Percentiles rank a stretch among this genome's conserved stretches.
These are phyloP conservation scores for Tulasnella sp. DNA, from an alignment of 768 basidiomycete species.

Conservation along the genomic window DNA sequence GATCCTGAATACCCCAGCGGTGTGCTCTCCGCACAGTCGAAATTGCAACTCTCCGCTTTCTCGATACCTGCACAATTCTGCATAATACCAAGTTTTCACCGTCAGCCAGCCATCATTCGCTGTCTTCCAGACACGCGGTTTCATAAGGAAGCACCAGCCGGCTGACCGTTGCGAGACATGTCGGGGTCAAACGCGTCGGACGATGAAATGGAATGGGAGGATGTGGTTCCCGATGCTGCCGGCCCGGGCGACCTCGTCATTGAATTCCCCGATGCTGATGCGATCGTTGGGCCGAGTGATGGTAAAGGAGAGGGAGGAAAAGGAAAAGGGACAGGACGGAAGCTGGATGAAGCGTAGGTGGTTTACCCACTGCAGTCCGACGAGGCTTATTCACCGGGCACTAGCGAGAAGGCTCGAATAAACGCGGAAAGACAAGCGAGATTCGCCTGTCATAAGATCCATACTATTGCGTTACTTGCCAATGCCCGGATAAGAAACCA, in stretches of 20 bases:
- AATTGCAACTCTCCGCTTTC: background rate
- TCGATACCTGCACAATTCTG: background rate
- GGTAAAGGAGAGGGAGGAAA: background rate
- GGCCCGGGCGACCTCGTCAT: slow-evolving; percentile 20
- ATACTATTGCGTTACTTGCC: slow-evolving; percentile 74
- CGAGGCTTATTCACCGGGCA: background rate
- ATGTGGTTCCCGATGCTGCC: background rate
- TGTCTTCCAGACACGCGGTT: background rate
- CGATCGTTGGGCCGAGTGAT: background rate
- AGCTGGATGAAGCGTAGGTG: slow-evolving; percentile 25
- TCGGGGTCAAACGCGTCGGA: slow-evolving; percentile 19
- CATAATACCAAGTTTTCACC: background rate
- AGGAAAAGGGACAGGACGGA: slow-evolving; percentile 15
- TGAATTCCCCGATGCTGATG: slow-evolving; percentile 4
- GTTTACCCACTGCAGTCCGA: background rate
- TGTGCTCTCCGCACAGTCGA: background rate
- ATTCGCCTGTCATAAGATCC: slow-evolving; percentile 83
- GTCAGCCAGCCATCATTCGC: background rate
- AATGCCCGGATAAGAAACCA: slow-evolving; percentile 72
- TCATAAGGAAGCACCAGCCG: background rate
- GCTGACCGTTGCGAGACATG: background rate
- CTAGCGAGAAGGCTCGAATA: slow-evolving; percentile 37
- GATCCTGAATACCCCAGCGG: background rate
- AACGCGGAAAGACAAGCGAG: slow-evolving; percentile 71
- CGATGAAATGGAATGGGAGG: slow-evolving; percentile 28